Evolutionary conservation across 108 stramenopile species (phyloP).

Genomic region (Cyclotella sp.): DNA sequence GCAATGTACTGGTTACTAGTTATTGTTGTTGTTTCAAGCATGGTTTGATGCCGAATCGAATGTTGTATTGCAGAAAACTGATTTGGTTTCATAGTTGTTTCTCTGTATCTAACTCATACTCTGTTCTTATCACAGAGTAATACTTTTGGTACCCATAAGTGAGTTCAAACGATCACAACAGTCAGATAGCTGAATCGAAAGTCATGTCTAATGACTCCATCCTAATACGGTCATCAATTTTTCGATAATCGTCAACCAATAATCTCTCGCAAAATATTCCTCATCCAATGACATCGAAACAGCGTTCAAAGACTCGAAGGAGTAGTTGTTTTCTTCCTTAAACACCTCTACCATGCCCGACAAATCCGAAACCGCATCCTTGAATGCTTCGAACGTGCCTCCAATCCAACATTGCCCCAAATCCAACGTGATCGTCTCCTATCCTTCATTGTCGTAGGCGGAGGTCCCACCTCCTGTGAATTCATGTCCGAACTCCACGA

Average conservation of each 20-base stretch:
- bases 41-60: too few relatives aligned
- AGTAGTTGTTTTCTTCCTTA: conserved; percentile 92
- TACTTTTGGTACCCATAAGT: conserved; percentile 82
- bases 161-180: conserved; percentile 15
- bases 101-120: not conserved
- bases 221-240: too few relatives aligned
- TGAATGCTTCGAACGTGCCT: conserved; percentile 95
- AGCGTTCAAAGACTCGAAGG: conserved; percentile 64
- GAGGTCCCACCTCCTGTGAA: conserved; percentile 97
- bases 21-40: too few relatives aligned
- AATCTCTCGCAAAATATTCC: conserved; percentile 2
- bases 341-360: conserved; percentile 95
- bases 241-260: not conserved
- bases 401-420: conserved; percentile 71
- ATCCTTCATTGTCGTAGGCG: conserved; percentile 96
- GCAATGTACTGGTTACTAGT: too few relatives aligned
- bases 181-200: too few relatives aligned
- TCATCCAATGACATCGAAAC: conserved; percentile 27
- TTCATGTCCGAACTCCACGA: conserved; percentile 95
- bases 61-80: too few relatives aligned
- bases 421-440: conserved; percentile 86
- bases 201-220: too few relatives aligned
- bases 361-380: conserved; percentile 92
- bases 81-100: too few relatives aligned
- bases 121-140: conserved; percentile 65